Conservation (phyloP, 2,329 filamentous ascomycete species). For the Colletotrichum sp. region DNA sequence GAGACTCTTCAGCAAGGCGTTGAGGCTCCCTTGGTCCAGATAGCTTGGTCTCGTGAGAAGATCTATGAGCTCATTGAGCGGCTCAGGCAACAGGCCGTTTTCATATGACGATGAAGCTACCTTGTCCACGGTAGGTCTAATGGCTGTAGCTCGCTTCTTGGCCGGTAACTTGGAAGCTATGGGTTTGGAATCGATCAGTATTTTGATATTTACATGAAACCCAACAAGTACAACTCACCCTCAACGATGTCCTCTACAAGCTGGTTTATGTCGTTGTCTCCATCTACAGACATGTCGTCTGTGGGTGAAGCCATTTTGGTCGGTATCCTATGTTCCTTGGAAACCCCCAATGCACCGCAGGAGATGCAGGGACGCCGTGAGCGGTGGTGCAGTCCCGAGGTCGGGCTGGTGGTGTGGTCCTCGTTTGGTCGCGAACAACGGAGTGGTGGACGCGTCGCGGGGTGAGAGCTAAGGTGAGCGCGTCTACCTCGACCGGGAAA, state of each 20-base stretch:
- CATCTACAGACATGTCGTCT: slow-evolving; percentile 23
- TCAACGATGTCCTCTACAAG: slow-evolving; percentile 42
- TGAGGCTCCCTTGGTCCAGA: slow-evolving; percentile 78
- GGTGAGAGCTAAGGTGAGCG: slow-evolving; percentile 6
- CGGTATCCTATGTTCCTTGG: not conserved
- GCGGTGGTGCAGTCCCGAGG: not conserved
- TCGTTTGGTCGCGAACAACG: not conserved
- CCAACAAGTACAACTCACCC: not conserved
- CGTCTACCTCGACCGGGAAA: not conserved
- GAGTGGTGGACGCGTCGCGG: slow-evolving; percentile 12
- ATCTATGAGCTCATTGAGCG: slow-evolving; percentile 68
- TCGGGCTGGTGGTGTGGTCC: not conserved
- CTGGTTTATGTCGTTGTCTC: slow-evolving; percentile 36
- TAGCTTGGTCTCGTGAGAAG: slow-evolving; percentile 70
- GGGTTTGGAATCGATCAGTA: not conserved
- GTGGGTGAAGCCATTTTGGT: not conserved
- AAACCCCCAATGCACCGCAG: not conserved
- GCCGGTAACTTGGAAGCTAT: slow-evolving; percentile 65
- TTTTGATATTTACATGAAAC: not conserved
- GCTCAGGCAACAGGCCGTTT: slow-evolving; percentile 66
- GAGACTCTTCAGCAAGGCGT: slow-evolving; percentile 72
- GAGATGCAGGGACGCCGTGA: not conserved
- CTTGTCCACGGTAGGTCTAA: slow-evolving; percentile 68
- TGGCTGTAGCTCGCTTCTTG: slow-evolving; percentile 67
- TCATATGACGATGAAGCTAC: slow-evolving; percentile 70